A percentile compares a stretch with the other conserved stretches of the same genome.
Evolutionary conservation across 2,329 filamentous ascomycete species (phyloP).

Genomic region (Magnaporthiopsis rhizophila): DNA sequence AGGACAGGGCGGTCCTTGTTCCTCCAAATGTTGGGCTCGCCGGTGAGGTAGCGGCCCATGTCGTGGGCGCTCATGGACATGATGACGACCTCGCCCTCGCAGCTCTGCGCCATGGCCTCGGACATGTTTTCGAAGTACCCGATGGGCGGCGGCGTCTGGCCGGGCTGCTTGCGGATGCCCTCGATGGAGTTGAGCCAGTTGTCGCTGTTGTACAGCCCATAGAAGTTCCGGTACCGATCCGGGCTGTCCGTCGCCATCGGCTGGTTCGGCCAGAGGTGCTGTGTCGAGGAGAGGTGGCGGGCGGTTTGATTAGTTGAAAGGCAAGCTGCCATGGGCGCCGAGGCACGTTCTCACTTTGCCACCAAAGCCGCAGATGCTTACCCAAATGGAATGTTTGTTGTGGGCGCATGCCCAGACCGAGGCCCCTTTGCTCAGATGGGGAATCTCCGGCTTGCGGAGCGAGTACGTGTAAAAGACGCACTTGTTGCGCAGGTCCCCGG

Average conservation of each 20-base stretch:
- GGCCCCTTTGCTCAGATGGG: not conserved
- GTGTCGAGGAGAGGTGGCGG: too few species aligned
- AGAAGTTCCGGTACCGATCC: not conserved
- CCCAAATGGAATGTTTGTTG: not conserved
- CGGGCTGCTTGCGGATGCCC: not conserved
- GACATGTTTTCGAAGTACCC: not conserved
- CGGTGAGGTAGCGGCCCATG: not conserved
- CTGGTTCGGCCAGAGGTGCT: not conserved
- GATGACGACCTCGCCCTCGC: not conserved
- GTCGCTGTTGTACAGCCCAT: not conserved
- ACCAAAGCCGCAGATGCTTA: not conserved
- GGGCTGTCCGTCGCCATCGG: not conserved
- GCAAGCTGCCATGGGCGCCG: too few species aligned
- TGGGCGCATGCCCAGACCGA: not conserved
- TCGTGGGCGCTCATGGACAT: not conserved
- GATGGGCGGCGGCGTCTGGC: not conserved
- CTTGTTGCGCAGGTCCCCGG: not conserved
- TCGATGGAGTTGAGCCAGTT: not conserved
- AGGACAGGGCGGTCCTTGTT: not conserved
- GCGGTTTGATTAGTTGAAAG: too few species aligned
- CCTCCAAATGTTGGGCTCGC: not conserved
- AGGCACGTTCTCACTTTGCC: too few species aligned
- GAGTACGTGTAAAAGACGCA: not conserved
- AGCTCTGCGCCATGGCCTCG: not conserved
- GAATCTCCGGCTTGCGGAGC: not conserved